Base-by-base conservation (phyloP, 768 basidiomycete species). In the Termitomyces sp. region DNA sequence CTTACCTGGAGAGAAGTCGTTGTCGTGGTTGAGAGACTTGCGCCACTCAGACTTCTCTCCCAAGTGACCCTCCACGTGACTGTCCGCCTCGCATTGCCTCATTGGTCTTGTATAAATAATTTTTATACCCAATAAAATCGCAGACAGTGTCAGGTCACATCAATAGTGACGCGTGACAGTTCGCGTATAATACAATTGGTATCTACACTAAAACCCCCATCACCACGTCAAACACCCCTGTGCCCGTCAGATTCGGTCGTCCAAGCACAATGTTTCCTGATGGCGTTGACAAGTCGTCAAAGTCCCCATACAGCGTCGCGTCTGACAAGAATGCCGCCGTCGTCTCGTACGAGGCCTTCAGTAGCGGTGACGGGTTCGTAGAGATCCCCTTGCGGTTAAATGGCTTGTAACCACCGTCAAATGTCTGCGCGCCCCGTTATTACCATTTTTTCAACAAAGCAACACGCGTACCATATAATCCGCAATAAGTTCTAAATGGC, bases 301-400 rank as follows among this genome's bases (percentile, higher is more conserved):
- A 98, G 73, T 98, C 97, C 23, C 97, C 97, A 66, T 88, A 85
- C 44, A 99, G 74, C 0, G 94, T 92, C 18, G 97, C 96, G 55
- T 99, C 93, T 4, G 95, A 91, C 61, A 99, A 70, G 78, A 99
- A 97, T 1, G 87, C 79, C 1, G 88, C 91, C 0, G 96, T 98
- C 4, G 95, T 98, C 73, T 98, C 97, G 72, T 91, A 99, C 9
- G 94, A 97, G 1, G 97, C 97, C 70, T 98, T 98, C 52, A 98
- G 83, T 38, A 98, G 79, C 7, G 96, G 94, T n/a, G 95, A 98
- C 23, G 94, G 85, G 70, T 92, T 94, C 42, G 88, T 84, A 22
- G 91, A 88, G 54, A 99, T 89, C 50, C 97, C 97, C 59, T 89
- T 92, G 42, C 97, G 88, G 71, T 98, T 99, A 76, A 98, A 99